Percentiles rank a stretch among this genome's conserved stretches.
Conservation (phyloP, 2,329 filamentous ascomycete species). For the Sclerotinia spermophila region DNA sequence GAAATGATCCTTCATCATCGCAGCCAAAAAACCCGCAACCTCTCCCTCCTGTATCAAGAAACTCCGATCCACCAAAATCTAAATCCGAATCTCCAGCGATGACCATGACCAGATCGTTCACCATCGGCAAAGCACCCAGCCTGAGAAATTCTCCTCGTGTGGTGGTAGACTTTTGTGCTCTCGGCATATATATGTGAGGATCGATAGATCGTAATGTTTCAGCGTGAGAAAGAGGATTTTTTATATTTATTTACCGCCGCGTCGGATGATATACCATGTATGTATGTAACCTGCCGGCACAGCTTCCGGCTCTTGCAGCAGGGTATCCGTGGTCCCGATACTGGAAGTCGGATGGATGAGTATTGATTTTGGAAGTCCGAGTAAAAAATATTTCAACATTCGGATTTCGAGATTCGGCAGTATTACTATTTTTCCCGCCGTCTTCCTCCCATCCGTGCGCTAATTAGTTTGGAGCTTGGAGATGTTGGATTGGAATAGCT, state of each 20-base stretch:
- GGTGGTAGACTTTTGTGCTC: neutral
- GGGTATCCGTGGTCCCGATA: neutral
- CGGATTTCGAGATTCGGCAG: too few relatives aligned
- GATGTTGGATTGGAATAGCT: too few relatives aligned
- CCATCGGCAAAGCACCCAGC: neutral
- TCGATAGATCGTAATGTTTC: neutral
- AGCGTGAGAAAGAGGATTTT: neutral
- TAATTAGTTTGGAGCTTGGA: too few relatives aligned
- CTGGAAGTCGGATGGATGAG: neutral
- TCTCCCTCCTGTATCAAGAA: constrained; percentile 43
- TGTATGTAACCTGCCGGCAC: neutral
- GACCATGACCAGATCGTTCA: constrained; percentile 48
- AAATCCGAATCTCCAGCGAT: constrained; percentile 53
- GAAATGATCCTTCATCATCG: constrained; percentile 35
- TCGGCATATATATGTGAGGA: neutral
- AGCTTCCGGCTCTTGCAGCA: neutral
- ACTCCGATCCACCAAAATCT: constrained; percentile 62
- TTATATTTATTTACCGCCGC: neutral
- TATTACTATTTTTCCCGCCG: too few relatives aligned
- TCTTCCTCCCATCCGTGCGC: too few relatives aligned
- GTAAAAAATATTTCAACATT: too few relatives aligned
- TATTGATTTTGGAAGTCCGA: too few relatives aligned
- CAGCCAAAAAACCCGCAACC: constrained; percentile 28
- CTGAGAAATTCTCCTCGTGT: neutral
- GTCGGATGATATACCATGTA: neutral